Percentiles rank a stretch among this genome's conserved stretches.
Conservation (phyloP, 495 filamentous ascomycete genomes). For the Podospora didyma region DNA sequence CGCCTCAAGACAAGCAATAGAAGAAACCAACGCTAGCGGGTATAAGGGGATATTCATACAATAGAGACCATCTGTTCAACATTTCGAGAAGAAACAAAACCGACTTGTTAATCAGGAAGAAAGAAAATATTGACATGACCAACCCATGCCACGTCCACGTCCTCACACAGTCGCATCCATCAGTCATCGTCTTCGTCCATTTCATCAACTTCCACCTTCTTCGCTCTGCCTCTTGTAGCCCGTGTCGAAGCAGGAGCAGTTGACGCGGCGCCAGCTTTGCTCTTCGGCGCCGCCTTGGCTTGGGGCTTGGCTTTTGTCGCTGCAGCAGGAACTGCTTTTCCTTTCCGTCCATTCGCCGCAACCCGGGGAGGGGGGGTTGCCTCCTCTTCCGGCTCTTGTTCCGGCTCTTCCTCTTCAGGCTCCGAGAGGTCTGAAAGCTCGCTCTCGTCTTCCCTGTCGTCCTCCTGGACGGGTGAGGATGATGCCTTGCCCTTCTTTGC, state of each 20-base stretch:
- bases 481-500: slow-evolving; percentile 9
- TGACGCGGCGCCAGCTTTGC: slow-evolving; percentile 1
- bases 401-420: slow-evolving; percentile 22
- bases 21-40: no score
- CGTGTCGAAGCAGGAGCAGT: slow-evolving; percentile 2
- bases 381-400: slow-evolving; percentile 14
- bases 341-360: slow-evolving; percentile 16
- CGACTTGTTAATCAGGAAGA: neutral
- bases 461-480: neutral
- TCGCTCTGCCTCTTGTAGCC: slow-evolving; percentile 10
- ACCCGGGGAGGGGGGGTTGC: neutral
- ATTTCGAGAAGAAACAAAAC: no score
- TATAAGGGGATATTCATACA: no score
- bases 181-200: slow-evolving; percentile 24
- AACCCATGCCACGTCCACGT: neutral
- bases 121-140: neutral
- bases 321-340: slow-evolving; percentile 5
- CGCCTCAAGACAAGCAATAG: no score
- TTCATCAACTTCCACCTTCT: slow-evolving; percentile 7
- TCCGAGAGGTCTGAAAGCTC: slow-evolving; percentile 10
- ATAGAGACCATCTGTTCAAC: no score
- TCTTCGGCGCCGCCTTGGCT: slow-evolving; percentile 5
- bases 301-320: slow-evolving; percentile 7
- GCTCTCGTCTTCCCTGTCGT: slow-evolving; percentile 10
- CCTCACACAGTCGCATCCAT: neutral